Base-by-base conservation (phyloP, 1,284 basidiomycete genomes). In the Flammula alnicola region DNA sequence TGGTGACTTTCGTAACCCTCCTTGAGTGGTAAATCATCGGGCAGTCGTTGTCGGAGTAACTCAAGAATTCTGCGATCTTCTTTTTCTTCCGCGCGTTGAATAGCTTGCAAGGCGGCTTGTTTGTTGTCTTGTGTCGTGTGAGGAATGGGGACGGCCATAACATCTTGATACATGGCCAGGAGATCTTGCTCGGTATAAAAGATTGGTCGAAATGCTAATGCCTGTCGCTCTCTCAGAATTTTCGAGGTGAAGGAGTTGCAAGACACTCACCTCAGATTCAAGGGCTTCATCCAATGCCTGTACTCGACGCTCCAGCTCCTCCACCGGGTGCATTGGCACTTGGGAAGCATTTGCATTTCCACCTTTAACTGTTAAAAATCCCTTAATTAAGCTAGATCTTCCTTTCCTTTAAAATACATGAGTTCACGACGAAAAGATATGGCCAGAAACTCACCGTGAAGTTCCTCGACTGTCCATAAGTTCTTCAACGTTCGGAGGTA, bases 121-220 rank as follows among this genome's bases (percentile, higher is more conserved):
- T 49, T 25, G n/a, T 53, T 43, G 12, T 53, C 44, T 26, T 52
- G 41, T 10, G 35, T 38, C 20, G 59, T 42, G 16, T 63, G 49
- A 16, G 54, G 50, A 3, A 58, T 27, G 4, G 75, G 68, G 32
- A 73, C 57, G 1, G 75, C 71, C 12, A 84, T 72, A 11, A 84
- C 62, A 50, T 83, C 79, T 54, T 81, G 73, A 57, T 83, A 84
- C 36, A 84, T 59, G 1, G 64, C 54, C 37, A 77, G 44, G 0
- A 84, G 65, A 5, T 82, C 77, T 11, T 73, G 68, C 58, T 84
- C 82, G 0, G 76, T 70, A 60, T 76, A 83, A 2, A 62, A 55
- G 2, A 69, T 64, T 1, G 65, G 55, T 17, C 71, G 69, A 2
- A 67, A 46, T 14, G 60, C 62, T 19, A 64, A 55, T 55, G 68